Percentiles rank a stretch among this genome's conserved stretches.
These are phyloP conservation scores for Rhodamnia rubescens DNA, from an alignment of 345 rosid genomes.

Conservation along the genomic window DNA sequence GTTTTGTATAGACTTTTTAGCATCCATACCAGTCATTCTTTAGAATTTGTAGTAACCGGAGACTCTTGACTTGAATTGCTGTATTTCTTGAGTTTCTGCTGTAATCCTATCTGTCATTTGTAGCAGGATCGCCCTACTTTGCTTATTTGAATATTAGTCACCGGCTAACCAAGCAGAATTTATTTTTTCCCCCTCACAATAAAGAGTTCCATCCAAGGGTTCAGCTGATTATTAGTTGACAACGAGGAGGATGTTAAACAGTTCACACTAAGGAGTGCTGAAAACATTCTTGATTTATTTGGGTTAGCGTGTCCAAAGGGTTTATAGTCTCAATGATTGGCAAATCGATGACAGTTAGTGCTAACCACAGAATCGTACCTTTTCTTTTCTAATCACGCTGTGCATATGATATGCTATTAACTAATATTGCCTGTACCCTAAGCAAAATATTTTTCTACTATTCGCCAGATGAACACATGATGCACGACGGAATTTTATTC, in stretches of 20 bases:
- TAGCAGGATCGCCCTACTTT: neutral
- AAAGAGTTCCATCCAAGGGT: neutral
- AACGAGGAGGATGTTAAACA: neutral
- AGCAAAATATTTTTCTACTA: neutral
- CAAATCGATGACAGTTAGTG: neutral
- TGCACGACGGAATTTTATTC: neutral
- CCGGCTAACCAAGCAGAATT: neutral
- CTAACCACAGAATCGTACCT: neutral
- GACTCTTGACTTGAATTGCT: neutral
- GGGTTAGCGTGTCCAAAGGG: neutral
- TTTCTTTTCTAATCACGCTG: neutral
- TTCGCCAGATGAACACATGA: neutral
- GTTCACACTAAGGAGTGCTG: neutral
- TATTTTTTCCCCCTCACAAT: neutral
- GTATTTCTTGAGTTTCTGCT: neutral
- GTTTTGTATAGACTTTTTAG: neutral
- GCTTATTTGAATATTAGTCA: neutral
- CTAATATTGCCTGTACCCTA: neutral
- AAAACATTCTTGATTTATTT: neutral
- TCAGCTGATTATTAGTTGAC: neutral
- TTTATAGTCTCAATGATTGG: neutral
- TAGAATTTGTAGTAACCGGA: neutral
- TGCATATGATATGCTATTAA: neutral
- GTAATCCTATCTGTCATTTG: neutral
- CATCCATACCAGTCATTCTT: neutral